Evolutionary conservation across 176 grass and related monocot species (phyloP).

Genomic region (Puya raimondii): DNA sequence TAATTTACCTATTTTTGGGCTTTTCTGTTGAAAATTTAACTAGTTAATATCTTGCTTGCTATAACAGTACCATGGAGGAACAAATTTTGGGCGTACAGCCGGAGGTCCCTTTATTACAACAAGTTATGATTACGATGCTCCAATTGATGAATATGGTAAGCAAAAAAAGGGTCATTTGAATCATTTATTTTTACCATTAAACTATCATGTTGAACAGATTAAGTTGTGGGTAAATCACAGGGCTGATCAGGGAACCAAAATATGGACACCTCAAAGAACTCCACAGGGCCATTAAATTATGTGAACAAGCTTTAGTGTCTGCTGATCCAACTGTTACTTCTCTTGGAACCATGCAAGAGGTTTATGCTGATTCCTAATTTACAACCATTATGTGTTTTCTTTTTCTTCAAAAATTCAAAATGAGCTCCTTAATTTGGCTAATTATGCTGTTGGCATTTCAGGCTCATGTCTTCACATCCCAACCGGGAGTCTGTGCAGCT

Average conservation of each 20-base stretch:
- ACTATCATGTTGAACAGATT: neutral
- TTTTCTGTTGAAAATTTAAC: conserved; percentile 8
- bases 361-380: conserved; percentile 21
- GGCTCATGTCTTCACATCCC: conserved; percentile 74
- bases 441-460: conserved; percentile 24
- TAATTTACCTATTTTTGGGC: neutral
- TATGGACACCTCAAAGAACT: conserved; percentile 94
- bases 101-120: conserved; percentile 99
- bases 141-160: conserved; percentile 98
- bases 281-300: conserved; percentile 87
- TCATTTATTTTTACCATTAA: conserved; percentile 1
- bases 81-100: conserved; percentile 92
- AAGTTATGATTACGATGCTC: conserved; percentile 98
- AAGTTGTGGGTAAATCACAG: conserved; percentile 33
- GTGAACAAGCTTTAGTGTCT: conserved; percentile 80
- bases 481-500: conserved; percentile 67
- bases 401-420: too few species aligned
- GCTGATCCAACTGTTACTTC: conserved; percentile 73
- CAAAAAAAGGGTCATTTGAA: neutral
- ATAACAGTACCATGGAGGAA: conserved; percentile 93
- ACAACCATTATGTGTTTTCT: neutral
- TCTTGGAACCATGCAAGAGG: conserved; percentile 90
- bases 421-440: neutral
- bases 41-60: conserved; percentile 13
- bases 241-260: conserved; percentile 85